Evolutionary conservation across 345 rosid species (phyloP), one percentile per base, ranked within the genome.

Genomic region (Streptanthus diversifolius): DNA sequence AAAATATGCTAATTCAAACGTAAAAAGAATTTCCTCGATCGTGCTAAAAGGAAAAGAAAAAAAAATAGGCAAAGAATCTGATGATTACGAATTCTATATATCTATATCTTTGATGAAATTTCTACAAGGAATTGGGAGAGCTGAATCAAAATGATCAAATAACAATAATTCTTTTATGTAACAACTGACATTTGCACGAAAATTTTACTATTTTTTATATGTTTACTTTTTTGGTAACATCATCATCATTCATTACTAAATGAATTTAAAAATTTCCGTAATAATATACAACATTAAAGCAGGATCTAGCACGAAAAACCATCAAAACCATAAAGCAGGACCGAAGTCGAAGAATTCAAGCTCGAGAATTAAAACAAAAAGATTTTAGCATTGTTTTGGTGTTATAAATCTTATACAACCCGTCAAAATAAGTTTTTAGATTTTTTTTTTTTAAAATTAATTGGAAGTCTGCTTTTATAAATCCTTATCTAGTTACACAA

Each of bases 21-120:
- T 72, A 52, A 72, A 52, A 33, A 14, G 35, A 17, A 40, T 18
- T 71, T 60, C 75, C 68, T 48, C 75, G n/a, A n/a, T n/a, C n/a
- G 41, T 71, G 75, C 68, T 41, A 17, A 57, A 57, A 70, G 36
- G 2, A 22, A 3, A 10, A 17, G 15, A 25, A 21, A 30, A 4
- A 33, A 10, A 10, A 35, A 30, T 27, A 24, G 40, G 39, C 48
- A 17, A 70, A 47, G 37, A 45, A 45, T 45, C 36, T 5, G 41
- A 63, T 63, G 53, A 63, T 29, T 44, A 45, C 30, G 32, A 44
- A n/a, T 48, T 22, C 17, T 22, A 10, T 49, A 49, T 21, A 10
- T 49, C n/a, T 49, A 4, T 25, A 49, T 49, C 27, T 17, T 21
- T 14, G 9, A n/a, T 66, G 36, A 27, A 39, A 0, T 40, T 43